Evolutionary conservation across 306 rosid species (phyloP).

Genomic region (Cotoneaster glaucophyllus): DNA sequence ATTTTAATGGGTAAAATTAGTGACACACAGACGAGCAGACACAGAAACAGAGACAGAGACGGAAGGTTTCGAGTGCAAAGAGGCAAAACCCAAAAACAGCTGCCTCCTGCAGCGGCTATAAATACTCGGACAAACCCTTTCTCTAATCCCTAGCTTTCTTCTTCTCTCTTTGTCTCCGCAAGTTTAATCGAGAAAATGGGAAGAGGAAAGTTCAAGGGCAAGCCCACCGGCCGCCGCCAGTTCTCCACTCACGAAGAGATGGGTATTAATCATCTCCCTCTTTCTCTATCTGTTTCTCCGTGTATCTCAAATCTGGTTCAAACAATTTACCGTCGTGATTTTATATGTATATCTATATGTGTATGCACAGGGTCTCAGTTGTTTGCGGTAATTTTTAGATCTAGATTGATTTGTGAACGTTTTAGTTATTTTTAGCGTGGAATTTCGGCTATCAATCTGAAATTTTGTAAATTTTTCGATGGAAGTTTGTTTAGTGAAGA

Average conservation of each 20-base stretch:
- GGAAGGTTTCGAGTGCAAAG: not conserved
- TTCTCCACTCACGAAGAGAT: constrained; percentile 84
- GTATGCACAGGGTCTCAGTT: not conserved
- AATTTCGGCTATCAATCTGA: not conserved
- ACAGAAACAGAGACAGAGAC: not conserved
- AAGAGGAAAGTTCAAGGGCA: constrained; percentile 91
- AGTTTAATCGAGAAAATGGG: constrained; percentile 48
- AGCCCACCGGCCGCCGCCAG: constrained; percentile 97
- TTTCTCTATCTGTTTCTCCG: not conserved
- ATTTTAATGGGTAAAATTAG: no score
- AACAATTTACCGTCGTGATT: not conserved
- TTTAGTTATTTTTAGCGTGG: not conserved
- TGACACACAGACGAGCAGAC: no score
- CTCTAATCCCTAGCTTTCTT: not conserved
- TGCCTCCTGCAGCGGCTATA: not conserved
- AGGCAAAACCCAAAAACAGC: not conserved
- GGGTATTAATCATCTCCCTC: constrained; percentile 23
- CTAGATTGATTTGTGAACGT: not conserved
- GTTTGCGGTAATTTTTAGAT: not conserved
- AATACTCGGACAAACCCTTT: not conserved
- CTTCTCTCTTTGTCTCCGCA: not conserved
- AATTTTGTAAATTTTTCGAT: not conserved
- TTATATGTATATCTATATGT: not conserved
- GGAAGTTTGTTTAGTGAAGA: not conserved
- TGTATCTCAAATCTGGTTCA: not conserved